Evolutionary conservation across 1,284 basidiomycete genomes (phyloP), one percentile per base, ranked within the genome.

Genomic region (Malassezia slooffiae): DNA sequence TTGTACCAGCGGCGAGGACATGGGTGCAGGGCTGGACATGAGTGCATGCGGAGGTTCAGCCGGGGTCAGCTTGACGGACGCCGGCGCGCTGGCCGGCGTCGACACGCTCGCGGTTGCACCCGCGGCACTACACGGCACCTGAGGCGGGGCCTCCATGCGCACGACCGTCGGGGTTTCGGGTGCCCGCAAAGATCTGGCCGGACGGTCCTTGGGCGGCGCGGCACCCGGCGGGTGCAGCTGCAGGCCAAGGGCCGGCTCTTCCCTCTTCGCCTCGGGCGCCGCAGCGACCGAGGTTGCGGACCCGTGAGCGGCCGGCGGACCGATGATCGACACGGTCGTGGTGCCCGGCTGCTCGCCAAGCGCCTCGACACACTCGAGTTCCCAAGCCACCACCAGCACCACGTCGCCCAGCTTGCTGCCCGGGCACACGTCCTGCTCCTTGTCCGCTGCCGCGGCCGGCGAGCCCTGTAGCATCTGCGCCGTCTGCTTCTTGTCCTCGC

Each of bases 381-480:
- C 70, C 67, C 70, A 71, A 7, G 64, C 55, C 19, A 71, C 57
- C 34, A 72, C 70, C 27, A 72, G 60, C 4, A 72, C 62, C 15
- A 72, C 70, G 33, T 71, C 64, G 24, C 71, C 71, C 3, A 68
- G 38, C 31, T 56, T 57, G 50, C 57, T 64, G 1, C 71, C 71
- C 1, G 63, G 58, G n/a, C n/a, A n/a, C n/a, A n/a, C n/a, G n/a
- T n/a, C n/a, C n/a, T n/a, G n/a, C n/a, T n/a, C n/a, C n/a, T n/a
- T n/a, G n/a, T n/a, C n/a, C n/a, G n/a, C n/a, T n/a, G n/a, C n/a
- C 34, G 62, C 67, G 36, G 60, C 27, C 17, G 42, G 26, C 3
- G 47, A 31, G 12, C 42, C 47, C 11, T 29, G 19, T 49, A 54
- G 33, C 43, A 50, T 23, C 34, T 10, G n/a, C n/a, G 17, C 12